phyloP scores from a whole-genome alignment of 495 filamentous ascomycete species.

The Aspergillus hancockii region DNA sequence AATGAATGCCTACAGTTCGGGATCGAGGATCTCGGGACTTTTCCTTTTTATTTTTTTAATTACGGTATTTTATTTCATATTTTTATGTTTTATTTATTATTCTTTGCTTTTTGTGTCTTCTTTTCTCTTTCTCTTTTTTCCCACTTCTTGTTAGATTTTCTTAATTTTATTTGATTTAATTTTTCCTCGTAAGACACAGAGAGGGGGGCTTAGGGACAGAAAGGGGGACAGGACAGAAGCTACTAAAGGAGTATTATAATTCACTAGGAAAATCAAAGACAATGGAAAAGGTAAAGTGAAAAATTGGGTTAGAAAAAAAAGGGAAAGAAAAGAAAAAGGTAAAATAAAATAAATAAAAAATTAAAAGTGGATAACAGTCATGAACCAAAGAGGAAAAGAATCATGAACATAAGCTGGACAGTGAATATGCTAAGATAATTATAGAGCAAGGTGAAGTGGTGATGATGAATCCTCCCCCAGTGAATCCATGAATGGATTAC shows the following conservation, averaged over 20 bases:
- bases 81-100: constrained; percentile 18
- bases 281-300: background rate
- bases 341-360: background rate
- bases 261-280: background rate
- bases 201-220: background rate
- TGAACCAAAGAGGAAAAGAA: constrained; percentile 3
- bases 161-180: no score
- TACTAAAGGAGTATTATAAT: background rate
- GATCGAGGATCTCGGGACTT: constrained; percentile 22
- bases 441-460: constrained; percentile 3
- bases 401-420: background rate
- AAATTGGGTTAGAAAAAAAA: background rate
- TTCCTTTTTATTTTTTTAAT: constrained; percentile 18
- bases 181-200: background rate
- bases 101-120: constrained; percentile 21
- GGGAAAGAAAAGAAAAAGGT: background rate
- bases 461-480: constrained; percentile 9
- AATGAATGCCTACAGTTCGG: constrained; percentile 2
- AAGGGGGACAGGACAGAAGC: background rate
- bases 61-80: constrained; percentile 9
- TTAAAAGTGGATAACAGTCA: background rate
- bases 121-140: constrained; percentile 21
- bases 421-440: constrained; percentile 7
- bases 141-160: constrained; percentile 2
- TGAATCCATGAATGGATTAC: background rate